Conservation (phyloP, 139 green algal genomes). For the Edaphochlamys debaryana region DNA sequence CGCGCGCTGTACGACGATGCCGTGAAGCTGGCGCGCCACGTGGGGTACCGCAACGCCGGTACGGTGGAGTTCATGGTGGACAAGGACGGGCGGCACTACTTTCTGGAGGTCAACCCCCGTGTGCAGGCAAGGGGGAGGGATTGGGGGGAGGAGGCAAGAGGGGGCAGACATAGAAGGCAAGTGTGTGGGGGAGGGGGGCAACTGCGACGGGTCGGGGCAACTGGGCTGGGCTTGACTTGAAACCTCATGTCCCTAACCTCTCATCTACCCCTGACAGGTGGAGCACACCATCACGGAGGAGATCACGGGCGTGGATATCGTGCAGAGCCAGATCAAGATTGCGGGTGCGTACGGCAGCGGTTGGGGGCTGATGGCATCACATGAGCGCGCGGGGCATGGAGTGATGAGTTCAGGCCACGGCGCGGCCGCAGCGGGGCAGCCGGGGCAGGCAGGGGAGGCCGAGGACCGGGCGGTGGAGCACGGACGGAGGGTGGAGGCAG, state of each 20-base stretch:
- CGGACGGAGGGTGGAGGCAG: too few relatives aligned
- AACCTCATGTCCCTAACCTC: too few relatives aligned
- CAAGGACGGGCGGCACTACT: constrained; percentile 91
- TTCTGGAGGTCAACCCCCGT: constrained; percentile 97
- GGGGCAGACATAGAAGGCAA: too few relatives aligned
- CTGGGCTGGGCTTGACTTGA: too few relatives aligned
- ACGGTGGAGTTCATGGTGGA: constrained; percentile 99
- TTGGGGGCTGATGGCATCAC: too few relatives aligned
- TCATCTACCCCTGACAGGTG: constrained; percentile 82
- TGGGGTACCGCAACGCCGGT: constrained; percentile 86
- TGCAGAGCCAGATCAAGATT: constrained; percentile 92
- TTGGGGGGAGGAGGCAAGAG: too few relatives aligned
- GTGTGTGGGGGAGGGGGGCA: background rate
- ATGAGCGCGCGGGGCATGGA: too few relatives aligned
- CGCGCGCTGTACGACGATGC: constrained; percentile 75
- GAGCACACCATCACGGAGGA: constrained; percentile 98
- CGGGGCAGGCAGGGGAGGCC: too few relatives aligned
- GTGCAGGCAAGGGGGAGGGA: constrained; percentile 78
- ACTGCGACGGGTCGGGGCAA: background rate
- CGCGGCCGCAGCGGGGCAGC: too few relatives aligned
- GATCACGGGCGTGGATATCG: constrained; percentile 95
- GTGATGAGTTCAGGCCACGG: too few relatives aligned
- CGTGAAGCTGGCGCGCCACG: constrained; percentile 79
- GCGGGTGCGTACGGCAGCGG: constrained; percentile 66
- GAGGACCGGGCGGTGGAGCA: too few relatives aligned